Evolutionary conservation across 768 basidiomycete species (phyloP).

Genomic region (Favolaschia claudopus): DNA sequence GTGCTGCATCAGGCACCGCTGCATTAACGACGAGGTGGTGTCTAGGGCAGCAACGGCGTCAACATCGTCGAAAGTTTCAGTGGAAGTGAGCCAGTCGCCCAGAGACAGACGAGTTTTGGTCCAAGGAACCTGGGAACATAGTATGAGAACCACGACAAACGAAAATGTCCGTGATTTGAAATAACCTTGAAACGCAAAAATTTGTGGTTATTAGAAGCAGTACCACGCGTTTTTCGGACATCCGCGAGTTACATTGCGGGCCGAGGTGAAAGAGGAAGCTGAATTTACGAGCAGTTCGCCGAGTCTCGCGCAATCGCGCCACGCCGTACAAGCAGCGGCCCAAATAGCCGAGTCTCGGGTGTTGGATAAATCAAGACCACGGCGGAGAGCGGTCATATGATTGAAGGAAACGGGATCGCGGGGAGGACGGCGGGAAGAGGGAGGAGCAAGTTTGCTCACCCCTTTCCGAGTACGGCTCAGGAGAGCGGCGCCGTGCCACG

Average conservation of each 20-base stretch:
- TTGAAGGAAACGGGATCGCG: neutral
- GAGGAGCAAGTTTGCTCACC: neutral
- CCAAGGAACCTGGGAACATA: no score
- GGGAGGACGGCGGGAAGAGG: neutral
- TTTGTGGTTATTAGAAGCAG: neutral
- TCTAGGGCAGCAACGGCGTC: neutral
- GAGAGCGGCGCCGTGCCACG: neutral
- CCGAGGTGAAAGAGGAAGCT: neutral
- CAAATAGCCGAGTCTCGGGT: no score
- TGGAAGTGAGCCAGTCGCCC: neutral
- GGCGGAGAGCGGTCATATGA: neutral
- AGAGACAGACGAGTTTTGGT: neutral
- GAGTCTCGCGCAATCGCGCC: neutral
- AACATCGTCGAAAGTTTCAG: neutral
- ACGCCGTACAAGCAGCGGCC: neutral
- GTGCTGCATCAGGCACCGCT: neutral
- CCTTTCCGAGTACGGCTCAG: neutral
- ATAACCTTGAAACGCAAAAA: neutral
- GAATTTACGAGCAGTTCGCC: neutral
- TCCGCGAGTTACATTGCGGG: neutral
- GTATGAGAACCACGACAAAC: no score
- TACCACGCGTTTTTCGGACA: neutral
- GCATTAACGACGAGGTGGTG: neutral
- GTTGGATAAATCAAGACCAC: neutral
- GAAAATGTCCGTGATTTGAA: no score